Base-by-base conservation (phyloP, 2,329 filamentous ascomycete species). In the Pleurostoma richardsiae region DNA sequence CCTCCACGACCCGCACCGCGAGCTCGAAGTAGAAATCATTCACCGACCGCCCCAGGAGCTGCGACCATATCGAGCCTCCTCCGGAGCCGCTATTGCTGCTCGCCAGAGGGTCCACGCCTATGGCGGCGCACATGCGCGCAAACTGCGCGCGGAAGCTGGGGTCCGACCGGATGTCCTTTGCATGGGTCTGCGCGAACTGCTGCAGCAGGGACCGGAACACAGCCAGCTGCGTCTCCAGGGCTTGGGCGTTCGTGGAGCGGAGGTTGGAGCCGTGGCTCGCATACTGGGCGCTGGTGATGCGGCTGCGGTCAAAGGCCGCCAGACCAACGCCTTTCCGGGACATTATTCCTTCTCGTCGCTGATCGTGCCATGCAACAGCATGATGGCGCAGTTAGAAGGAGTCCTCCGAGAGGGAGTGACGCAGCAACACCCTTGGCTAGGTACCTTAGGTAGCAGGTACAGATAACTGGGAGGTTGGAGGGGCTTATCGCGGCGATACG, bases 21-120 rank as follows among this genome's bases (percentile, higher is more conserved):
- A 99, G 82, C 72, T 95, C 92, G 66, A 97, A 97, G 71, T 97
- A 99, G 63, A 99, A 99, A 66, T 99, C 94, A 63, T 96, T 95
- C 56, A 99, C 91, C 58, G 85, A 90, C 49, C 87, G 82, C 30
- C 94, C 94, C 26, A 97, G 77, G 52, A 97, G 81, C 71, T 96
- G 91, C 6, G 90, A 87, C 92, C 94, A 97, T 49, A 96, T 83
- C 49, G 86, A 94, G 19, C 81, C 80, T 2, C 69, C 74, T 5
- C 72, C 74, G 33, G 56, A 55, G 65, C 52, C 60, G 50, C 71
- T 68, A 58, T 76, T 82, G 56, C 72, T 77, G 48, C 79, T 83
- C n/a, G 90, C 90, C 19, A 99, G 76, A 3, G 94, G 95, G 65
- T 99, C 94, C 10, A 99, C 90, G 42, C 94, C 94, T 56, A 99